Evolutionary conservation across 306 rosid species (phyloP), one percentile per base, ranked within the genome.

Genomic region (Citrullus amarus): DNA sequence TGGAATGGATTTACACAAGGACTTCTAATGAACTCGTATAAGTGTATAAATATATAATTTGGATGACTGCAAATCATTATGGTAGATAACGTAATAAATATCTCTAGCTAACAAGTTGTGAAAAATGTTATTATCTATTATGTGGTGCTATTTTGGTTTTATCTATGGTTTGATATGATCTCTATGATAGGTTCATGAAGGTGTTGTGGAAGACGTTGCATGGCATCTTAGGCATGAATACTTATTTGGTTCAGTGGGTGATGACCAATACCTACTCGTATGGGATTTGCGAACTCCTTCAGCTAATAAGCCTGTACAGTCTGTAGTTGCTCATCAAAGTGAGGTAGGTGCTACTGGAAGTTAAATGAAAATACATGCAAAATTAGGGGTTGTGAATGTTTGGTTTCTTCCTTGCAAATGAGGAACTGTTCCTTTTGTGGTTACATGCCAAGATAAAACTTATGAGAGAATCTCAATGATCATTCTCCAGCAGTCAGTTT

Each of bases 191-290:
- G 90, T 91, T 55, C 99, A 96, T 80, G 99, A 91, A 82, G 98
- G 99, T 82, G 99, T 96, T 63, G 99, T 96, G 32, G 99, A 92
- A 82, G 99, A 96, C 32, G 98, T 96, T 12, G 93, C 99, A 41
- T 96, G 99, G 99, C 98, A 96, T 96, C 85, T 92, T 89, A 91
- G 99, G 89, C 99, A 96, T 82, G 99, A 96, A 77, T 90, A 96
- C 84, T 83, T 92, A 79, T 96, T 96, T 87, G 99, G 99, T 73
- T 92, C 99, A 66, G 99, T 96, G 81, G 99, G 99, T 15, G 99
- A 96, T 84, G 99, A 96, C 87, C 98, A 90, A 70, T 89, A 88
- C 84, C 80, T 96, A 81, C 93, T 84, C 70, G 38, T 96, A 82
- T 96, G 99, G 99, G 99, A 96, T 85, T 96, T 96, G 12, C 88